These are phyloP conservation scores for Plasmopara viticola DNA, from an alignment of 352 stramenopile genomes.

Conservation along the genomic window DNA sequence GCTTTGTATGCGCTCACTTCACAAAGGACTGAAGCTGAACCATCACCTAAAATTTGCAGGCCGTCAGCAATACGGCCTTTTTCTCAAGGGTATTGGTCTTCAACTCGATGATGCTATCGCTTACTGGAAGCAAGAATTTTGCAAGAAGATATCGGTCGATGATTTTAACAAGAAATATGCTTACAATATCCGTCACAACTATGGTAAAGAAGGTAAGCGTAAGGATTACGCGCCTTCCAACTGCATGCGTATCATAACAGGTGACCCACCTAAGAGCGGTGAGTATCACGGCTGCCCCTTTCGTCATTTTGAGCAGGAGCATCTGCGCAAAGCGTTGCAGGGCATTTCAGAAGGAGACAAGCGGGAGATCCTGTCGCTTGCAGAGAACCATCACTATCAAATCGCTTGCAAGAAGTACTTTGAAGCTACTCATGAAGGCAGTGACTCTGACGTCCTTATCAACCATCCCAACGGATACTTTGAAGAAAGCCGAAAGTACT, in stretches of 20 bases:
- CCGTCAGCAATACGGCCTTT: slow-evolving; percentile 97
- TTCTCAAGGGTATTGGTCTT: slow-evolving; percentile 97
- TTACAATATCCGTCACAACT: slow-evolving; percentile 99
- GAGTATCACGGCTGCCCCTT: slow-evolving; percentile 99
- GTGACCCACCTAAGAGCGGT: slow-evolving; percentile 86
- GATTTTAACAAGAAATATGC: slow-evolving; percentile 98
- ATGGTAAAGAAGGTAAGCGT: slow-evolving; percentile 98
- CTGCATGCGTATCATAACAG: slow-evolving; percentile 97
- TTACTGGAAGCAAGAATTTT: slow-evolving; percentile 94
- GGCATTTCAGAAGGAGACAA: slow-evolving; percentile 80
- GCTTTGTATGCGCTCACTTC: slow-evolving; percentile 96
- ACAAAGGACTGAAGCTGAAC: slow-evolving; percentile 91
- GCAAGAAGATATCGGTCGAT: slow-evolving; percentile 92
- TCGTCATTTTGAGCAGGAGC: slow-evolving; percentile 91
- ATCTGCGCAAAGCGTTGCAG: slow-evolving; percentile 87
- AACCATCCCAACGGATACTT: slow-evolving; percentile 99
- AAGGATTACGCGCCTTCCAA: slow-evolving; percentile 95
- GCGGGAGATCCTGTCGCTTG: slow-evolving; percentile 89
- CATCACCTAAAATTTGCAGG: slow-evolving; percentile 97
- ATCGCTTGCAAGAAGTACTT: slow-evolving; percentile 98
- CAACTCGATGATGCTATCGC: slow-evolving; percentile 93
- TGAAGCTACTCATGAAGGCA: slow-evolving; percentile 88
- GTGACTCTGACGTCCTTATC: slow-evolving; percentile 87
- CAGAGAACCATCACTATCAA: slow-evolving; percentile 93
- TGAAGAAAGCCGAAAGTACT: slow-evolving; percentile 92